Base-by-base conservation (phyloP, 345 rosid species). In the Cardamine chenopodiifolia region DNA sequence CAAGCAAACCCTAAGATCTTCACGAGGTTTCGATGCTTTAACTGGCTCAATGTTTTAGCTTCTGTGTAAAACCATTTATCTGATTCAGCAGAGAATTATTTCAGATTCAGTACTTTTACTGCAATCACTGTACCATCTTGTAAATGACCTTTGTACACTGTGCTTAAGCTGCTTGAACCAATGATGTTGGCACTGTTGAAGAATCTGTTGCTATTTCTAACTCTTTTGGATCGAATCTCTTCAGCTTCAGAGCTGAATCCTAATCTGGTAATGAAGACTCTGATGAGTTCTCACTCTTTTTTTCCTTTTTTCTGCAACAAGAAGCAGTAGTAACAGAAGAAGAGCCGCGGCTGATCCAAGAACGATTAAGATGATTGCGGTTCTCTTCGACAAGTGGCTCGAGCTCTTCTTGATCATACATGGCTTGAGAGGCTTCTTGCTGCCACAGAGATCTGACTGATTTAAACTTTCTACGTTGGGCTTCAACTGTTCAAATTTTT, bases 1-100 rank as follows among this genome's bases (percentile, higher is more conserved):
- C 98, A 93, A 55, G 98, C 90, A 70, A 84, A 93, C 17, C 98
- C 97, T 59, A 93, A 54, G 32, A 93, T 85, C 62, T 86, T 91
- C 56, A 82, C 97, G 34, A 93, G 78, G 79, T 89, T 91, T 14
- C 87, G 84, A 70, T 93, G 97, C 82, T 85, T 91, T 63, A 93
- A 58, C 45, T 80, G 83, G 76, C 88, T 82, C 72, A 91, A 76
- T 42, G 90, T 93, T 69, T 86, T 91, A 13, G 84, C 80, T 81
- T 93, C 98, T 65, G 86, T 83, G 75, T 87, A 78, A 85, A 91
- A 93, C 82, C 84, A 82, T 79, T 82, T 89, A 29, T 91, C 91
- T 2, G 92, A 83, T 72, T 86, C 92, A 31, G 71, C 71, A 0
- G 96, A 78, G 65, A 91, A 89, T 76, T 89, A 86, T 64, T 81